Conservation (phyloP, 768 basidiomycete genomes). For the Rhodocollybia butyracea region DNA sequence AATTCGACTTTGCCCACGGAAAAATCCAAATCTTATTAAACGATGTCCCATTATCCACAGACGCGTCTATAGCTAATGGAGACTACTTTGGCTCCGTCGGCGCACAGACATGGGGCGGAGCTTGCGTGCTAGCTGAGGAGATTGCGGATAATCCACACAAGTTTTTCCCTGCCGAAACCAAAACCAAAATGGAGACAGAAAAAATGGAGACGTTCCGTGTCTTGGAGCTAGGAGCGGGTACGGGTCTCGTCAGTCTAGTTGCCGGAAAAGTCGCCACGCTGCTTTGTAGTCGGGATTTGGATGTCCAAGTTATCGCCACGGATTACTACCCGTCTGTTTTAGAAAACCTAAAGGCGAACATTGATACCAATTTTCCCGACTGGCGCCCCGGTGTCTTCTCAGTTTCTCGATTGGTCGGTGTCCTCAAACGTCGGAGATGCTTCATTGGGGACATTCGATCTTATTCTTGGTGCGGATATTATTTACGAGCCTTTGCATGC, state of each 20-base stretch:
- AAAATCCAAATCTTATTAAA: constrained; percentile 43
- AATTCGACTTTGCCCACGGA: constrained; percentile 40
- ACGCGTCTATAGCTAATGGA: background rate
- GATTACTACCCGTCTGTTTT: constrained; percentile 79
- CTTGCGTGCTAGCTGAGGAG: constrained; percentile 76
- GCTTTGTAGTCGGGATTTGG: background rate
- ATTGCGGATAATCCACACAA: constrained; percentile 52
- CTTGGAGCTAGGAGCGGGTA: constrained; percentile 83
- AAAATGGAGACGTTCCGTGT: constrained; percentile 32
- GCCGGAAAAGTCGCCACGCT: constrained; percentile 40
- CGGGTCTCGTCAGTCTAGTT: constrained; percentile 72
- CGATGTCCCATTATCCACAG: constrained; percentile 47
- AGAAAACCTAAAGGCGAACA: constrained; percentile 62
- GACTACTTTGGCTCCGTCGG: constrained; percentile 72
- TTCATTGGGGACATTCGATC: constrained; percentile 51
- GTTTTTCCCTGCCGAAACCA: constrained; percentile 33
- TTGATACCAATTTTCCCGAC: constrained; percentile 50
- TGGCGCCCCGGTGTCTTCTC: constrained; percentile 12
- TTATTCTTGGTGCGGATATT: constrained; percentile 81
- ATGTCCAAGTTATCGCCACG: constrained; percentile 53
- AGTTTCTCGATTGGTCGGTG: constrained; percentile 61
- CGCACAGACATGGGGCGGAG: constrained; percentile 87
- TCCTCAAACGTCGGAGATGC: constrained; percentile 18
- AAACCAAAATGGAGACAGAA: background rate
- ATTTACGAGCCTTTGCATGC: constrained; percentile 75